phyloP scores from a whole-genome alignment of 768 basidiomycete genomes.

The Gymnopilus junonius region DNA sequence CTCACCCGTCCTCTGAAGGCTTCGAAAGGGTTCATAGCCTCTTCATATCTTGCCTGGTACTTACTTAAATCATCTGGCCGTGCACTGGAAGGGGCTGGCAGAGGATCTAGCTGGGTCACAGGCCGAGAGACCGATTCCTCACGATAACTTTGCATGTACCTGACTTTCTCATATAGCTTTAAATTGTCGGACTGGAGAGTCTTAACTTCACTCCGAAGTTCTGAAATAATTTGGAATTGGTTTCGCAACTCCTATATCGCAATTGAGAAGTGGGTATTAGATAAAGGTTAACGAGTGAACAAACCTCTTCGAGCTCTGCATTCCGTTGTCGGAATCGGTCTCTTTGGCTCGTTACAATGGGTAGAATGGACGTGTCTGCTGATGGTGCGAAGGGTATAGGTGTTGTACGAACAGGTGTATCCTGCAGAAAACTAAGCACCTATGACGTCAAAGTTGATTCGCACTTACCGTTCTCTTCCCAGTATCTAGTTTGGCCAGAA shows the following conservation, averaged over 20 bases:
- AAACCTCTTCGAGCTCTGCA: constrained; percentile 93
- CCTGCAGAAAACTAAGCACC: constrained; percentile 11
- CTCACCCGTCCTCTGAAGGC: constrained; percentile 93
- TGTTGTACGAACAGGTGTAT: constrained; percentile 49
- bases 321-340: constrained; percentile 98
- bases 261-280: neutral
- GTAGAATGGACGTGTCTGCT: constrained; percentile 94
- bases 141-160: constrained; percentile 97
- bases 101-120: constrained; percentile 70
- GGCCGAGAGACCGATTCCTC: constrained; percentile 67
- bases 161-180: constrained; percentile 97
- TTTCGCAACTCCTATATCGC: constrained; percentile 81
- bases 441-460: neutral
- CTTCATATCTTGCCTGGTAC: constrained; percentile 92
- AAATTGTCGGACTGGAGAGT: constrained; percentile 93
- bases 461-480: constrained; percentile 57
- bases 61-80: constrained; percentile 78
- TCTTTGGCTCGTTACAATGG: constrained; percentile 96
- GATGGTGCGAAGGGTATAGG: constrained; percentile 75
- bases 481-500: constrained; percentile 75
- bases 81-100: constrained; percentile 50
- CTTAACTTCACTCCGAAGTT: constrained; percentile 91
- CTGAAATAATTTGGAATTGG: constrained; percentile 93
- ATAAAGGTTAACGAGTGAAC: constrained; percentile 14
- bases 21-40: constrained; percentile 98